Conservation (phyloP, 441 rosid species). For the Arabidopsis lyrata region DNA sequence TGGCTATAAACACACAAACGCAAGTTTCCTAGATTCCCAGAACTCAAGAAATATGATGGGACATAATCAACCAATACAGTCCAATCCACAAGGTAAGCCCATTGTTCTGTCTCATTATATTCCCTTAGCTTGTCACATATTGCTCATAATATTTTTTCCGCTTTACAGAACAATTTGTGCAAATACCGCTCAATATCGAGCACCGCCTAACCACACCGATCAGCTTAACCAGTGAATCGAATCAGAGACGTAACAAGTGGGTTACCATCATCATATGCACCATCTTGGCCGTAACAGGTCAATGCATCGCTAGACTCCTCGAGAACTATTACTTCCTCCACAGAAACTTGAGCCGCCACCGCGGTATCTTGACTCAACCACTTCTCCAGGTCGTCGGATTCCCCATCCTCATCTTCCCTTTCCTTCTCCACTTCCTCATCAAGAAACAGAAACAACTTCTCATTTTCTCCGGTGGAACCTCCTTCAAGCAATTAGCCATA, state of each 20-base stretch:
- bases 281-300: conserved; percentile 21
- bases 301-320: conserved; percentile 14
- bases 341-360: neutral
- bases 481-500: conserved; percentile 7
- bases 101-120: neutral
- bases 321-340: conserved; percentile 25
- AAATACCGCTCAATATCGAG: conserved; percentile 2
- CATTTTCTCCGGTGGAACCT: neutral
- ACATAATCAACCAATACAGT: neutral
- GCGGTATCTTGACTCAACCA: conserved; percentile 22
- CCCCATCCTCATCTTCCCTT: conserved; percentile 40
- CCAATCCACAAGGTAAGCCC: conserved; percentile 6
- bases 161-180: neutral
- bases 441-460: conserved; percentile 16
- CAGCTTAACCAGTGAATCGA: neutral
- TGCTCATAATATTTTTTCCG: neutral
- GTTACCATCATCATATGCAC: conserved; percentile 10
- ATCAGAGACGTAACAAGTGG: conserved; percentile 1
- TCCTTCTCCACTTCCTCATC: conserved; percentile 6
- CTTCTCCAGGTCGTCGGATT: conserved; percentile 34
- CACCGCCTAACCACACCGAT: neutral
- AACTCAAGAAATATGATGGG: neutral
- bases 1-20: neutral
- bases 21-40: neutral
- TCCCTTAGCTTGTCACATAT: no score